Base-by-base conservation (phyloP, 148 eudicot species). In the Oxyria digyna region DNA sequence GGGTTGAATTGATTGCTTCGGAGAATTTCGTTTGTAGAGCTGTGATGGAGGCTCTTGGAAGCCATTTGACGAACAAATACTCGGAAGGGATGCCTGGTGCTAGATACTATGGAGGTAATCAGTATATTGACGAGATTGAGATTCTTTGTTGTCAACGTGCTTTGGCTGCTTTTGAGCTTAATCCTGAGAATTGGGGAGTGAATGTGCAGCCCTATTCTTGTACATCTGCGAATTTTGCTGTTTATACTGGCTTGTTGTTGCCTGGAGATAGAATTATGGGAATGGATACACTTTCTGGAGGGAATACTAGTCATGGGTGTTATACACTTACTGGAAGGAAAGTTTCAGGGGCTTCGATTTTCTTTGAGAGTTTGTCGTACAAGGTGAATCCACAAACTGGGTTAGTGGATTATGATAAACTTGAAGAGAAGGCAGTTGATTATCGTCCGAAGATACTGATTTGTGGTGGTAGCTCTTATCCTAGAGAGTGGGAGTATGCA, bases 211-310 rank as follows among this genome's bases (percentile, higher is more conserved):
- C 96, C 3, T 93, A 89, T 67, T 93, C 98, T 0, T 87, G 98
- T 68, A 87, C 96, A 0, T 79, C 96, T 1, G 96, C 98, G 0
- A 93, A 93, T 81, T 93, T 93, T 40, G 89, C 98, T 0, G 98
- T 87, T 52, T 93, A 87, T 41, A 93, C 98, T 3, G 98, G 91
- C 14, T 69, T 93, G 42, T 62, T 93, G 69, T 68, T 80, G 38
- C 98, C 98, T 0, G 91, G 95, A 33, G 98, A 89, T 77, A 49
- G 98, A 20, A 93, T 93, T 72, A 93, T 93, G 98, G 98, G 98
- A 54, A 75, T 89, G 87, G 98, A 89, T 73, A 83, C 88, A 0
- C 85, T 91, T 4, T 89, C 89, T 26, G 96, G 98, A 15, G 96
- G 96, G 69, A 86, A 93, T 42, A 81, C 90, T 0, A 89, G 91